These are phyloP conservation scores for Phytophthora foliorum DNA, from an alignment of 352 stramenopile genomes.

Conservation along the genomic window DNA sequence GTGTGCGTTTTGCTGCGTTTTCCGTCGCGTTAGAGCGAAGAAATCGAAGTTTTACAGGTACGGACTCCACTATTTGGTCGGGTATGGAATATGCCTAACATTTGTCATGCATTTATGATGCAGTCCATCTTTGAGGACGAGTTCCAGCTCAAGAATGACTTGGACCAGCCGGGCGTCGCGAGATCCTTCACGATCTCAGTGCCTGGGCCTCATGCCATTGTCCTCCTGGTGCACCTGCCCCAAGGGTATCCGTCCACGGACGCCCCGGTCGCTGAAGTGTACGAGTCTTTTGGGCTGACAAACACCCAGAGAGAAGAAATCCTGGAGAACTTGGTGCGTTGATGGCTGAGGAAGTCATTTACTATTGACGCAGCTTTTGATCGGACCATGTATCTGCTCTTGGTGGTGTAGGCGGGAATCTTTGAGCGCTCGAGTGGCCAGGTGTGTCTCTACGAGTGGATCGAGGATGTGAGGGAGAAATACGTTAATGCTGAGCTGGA, in stretches of 20 bases:
- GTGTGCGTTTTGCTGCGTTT: slow-evolving; percentile 15
- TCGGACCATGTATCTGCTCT: background rate
- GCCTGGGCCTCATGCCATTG: slow-evolving; percentile 69
- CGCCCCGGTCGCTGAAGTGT: slow-evolving; percentile 78
- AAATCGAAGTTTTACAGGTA: slow-evolving; percentile 85
- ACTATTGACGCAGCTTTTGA: background rate
- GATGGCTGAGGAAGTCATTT: background rate
- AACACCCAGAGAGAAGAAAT: slow-evolving; percentile 74
- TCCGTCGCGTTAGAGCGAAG: slow-evolving; percentile 57
- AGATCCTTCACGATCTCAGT: slow-evolving; percentile 74
- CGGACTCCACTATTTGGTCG: background rate
- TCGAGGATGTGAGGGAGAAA: slow-evolving; percentile 82
- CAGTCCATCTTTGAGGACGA: slow-evolving; percentile 86
- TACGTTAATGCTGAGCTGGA: slow-evolving; percentile 62
- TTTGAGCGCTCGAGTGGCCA: slow-evolving; percentile 80
- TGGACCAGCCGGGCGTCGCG: slow-evolving; percentile 47
- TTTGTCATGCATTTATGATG: background rate
- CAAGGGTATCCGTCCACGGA: slow-evolving; percentile 75
- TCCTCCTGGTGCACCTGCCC: slow-evolving; percentile 78
- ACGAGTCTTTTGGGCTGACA: slow-evolving; percentile 86
- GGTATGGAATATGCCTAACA: background rate
- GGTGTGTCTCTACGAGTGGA: slow-evolving; percentile 91
- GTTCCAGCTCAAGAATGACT: slow-evolving; percentile 61
- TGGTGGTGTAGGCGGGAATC: slow-evolving; percentile 48
- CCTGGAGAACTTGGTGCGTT: slow-evolving; percentile 64